Base-by-base conservation (phyloP, 805 yeast genomes). In the Starmerella apicola region DNA sequence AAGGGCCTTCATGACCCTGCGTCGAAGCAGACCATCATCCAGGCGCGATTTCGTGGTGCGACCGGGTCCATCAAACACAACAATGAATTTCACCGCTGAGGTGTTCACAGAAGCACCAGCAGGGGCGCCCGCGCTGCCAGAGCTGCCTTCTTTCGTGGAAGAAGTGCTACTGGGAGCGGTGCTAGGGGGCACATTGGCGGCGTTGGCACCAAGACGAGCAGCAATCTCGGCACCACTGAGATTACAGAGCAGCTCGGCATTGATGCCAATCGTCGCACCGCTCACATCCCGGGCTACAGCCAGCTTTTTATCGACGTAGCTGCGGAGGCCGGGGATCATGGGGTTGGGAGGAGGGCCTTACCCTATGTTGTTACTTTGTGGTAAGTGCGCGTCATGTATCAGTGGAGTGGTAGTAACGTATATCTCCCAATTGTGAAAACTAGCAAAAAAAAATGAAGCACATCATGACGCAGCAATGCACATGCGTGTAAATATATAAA, bases 1-100 rank as follows among this genome's bases (percentile, higher is more conserved):
- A 42, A 88, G 72, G 39, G 72, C 70, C 19, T 65, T 60, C 42
- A 81, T 64, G 45, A 84, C 29, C 27, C 44, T 37, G 27, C 52
- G 45, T 13, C 45, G 38, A 28, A 21, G 34, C 20, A 42, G 34
- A n/a, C 51, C 52, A 27, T 43, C 46, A 16, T 27, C 29, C 26
- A 41, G 40, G 13, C 35, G 39, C 20, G 38, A 24, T 2, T 38
- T 39, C 18, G 49, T 34, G 16, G 39, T 26, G 23, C 51, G 46
- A 28, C 33, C 45, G 15, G 54, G 52, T 20, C 54, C 54, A 38
- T 51, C 54, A 34, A 51, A 49, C 19, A 51, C 54, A 17, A 49
- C 50, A 15, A 51, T 38, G 39, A 34, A 41, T 28, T 24, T n/a
- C 41, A 30, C 18, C 19, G 32, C 32, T 22, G 23, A 25, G 35